These are phyloP conservation scores for Cryphonectria japonica DNA, from an alignment of 2,329 filamentous ascomycete species.

Conservation along the genomic window DNA sequence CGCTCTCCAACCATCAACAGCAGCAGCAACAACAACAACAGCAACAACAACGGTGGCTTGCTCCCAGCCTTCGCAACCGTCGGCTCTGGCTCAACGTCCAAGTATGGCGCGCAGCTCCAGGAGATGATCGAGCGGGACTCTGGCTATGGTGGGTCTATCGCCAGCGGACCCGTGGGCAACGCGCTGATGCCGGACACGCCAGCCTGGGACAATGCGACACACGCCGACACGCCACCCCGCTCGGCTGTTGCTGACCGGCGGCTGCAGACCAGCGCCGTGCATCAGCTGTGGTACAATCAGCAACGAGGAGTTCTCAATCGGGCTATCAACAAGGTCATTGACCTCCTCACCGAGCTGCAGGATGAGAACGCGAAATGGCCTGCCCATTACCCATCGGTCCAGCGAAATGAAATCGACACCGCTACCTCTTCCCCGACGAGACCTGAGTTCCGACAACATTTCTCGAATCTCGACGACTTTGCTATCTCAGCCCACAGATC, in stretches of 20 bases:
- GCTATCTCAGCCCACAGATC: slow-evolving; percentile 39
- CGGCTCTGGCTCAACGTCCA: slow-evolving; percentile 78
- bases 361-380: slow-evolving; percentile 92
- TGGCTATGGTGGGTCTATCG: slow-evolving; percentile 83
- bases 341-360: slow-evolving; percentile 81
- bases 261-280: slow-evolving; percentile 78
- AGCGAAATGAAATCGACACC: slow-evolving; percentile 56
- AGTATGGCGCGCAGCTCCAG: slow-evolving; percentile 80
- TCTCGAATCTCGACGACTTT: slow-evolving; percentile 60
- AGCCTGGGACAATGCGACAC: slow-evolving; percentile 49
- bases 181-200: slow-evolving; percentile 44
- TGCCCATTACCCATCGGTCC: slow-evolving; percentile 88
- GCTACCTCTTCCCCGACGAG: slow-evolving; percentile 56
- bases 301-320: slow-evolving; percentile 86
- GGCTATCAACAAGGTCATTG: slow-evolving; percentile 84
- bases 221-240: slow-evolving; percentile 49
- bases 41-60: slow-evolving; percentile 22
- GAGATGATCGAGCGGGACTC: slow-evolving; percentile 85
- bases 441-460: slow-evolving; percentile 66
- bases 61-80: slow-evolving; percentile 76
- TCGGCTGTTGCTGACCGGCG: slow-evolving; percentile 65
- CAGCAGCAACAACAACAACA: slow-evolving; percentile 15
- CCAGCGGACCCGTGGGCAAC: slow-evolving; percentile 57
- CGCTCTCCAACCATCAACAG: slow-evolving; percentile 7
- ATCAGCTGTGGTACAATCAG: slow-evolving; percentile 93